Evolutionary conservation across 192 early-diverging fungal species (phyloP).

Genomic region (Coemansia sp.): DNA sequence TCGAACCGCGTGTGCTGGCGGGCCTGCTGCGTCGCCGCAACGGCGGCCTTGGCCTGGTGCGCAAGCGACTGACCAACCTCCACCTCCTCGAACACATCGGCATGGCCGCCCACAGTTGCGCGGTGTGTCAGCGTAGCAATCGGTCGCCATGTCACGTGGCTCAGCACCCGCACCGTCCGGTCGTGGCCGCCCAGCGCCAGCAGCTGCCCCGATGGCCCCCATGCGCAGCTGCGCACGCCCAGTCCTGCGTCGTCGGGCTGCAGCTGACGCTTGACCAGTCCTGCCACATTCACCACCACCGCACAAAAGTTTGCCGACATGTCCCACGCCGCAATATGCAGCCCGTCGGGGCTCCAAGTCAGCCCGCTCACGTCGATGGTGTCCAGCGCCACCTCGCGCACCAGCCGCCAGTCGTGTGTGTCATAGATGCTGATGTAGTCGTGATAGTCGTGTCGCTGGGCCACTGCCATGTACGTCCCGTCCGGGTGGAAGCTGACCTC

Average conservation of each 20-base stretch:
- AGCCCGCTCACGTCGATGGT: conserved; percentile 28
- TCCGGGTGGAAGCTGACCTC: conserved; percentile 36
- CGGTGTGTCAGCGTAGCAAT: conserved; percentile 30
- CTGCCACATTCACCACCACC: conserved; percentile 30
- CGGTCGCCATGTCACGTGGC: conserved; percentile 49
- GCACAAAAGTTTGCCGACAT: conserved; percentile 17
- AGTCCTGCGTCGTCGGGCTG: conserved; percentile 19
- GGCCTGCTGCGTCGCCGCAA: conserved; percentile 2
- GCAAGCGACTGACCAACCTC: conserved; percentile 28
- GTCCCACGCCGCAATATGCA: conserved; percentile 44
- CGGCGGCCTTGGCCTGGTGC: conserved; percentile 10
- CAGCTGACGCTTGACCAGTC: conserved; percentile 29
- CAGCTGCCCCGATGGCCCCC: conserved; percentile 43
- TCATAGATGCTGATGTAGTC: conserved; percentile 46
- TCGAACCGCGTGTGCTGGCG: conserved; percentile 32
- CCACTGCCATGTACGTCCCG: conserved; percentile 37
- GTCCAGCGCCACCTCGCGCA: conserved; percentile 27
- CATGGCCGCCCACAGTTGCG: neutral
- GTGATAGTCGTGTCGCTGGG: conserved; percentile 50
- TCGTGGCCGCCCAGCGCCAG: conserved; percentile 43
- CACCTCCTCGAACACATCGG: conserved; percentile 41
- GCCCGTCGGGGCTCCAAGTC: conserved; percentile 44
- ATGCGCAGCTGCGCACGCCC: conserved; percentile 31
- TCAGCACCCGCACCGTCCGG: conserved; percentile 29
- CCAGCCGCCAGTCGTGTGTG: conserved; percentile 34